Evolutionary conservation across 345 rosid genomes (phyloP).

Genomic region (Eucalyptus erythrocorys): DNA sequence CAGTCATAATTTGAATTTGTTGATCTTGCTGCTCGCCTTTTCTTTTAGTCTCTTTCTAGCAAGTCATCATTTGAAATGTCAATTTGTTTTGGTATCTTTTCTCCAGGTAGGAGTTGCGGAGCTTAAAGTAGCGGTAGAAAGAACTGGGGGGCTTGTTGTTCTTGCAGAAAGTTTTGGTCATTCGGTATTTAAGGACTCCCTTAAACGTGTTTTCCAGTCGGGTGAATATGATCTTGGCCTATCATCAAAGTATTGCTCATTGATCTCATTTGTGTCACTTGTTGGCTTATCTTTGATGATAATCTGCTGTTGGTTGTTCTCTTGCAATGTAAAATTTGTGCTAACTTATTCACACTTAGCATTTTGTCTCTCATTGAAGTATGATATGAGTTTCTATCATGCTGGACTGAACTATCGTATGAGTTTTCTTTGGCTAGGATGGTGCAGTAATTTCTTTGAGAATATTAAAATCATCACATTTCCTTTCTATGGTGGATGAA

Average conservation of each 20-base stretch:
- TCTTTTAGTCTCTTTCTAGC: background rate
- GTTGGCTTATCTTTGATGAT: background rate
- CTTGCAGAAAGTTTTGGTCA: slow-evolving; percentile 99
- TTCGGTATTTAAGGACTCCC: slow-evolving; percentile 81
- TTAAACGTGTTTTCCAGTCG: slow-evolving; percentile 60
- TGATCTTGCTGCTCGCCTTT: background rate
- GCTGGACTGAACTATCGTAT: background rate
- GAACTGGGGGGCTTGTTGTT: slow-evolving; percentile 92
- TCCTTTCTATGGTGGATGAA: background rate
- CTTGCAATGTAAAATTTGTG: background rate
- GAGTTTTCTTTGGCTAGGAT: background rate
- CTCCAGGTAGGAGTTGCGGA: slow-evolving; percentile 89
- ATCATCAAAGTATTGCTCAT: slow-evolving; percentile 69
- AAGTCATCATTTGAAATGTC: background rate
- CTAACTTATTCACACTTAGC: background rate
- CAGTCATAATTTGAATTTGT: background rate
- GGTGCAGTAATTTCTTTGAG: background rate
- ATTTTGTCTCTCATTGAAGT: background rate
- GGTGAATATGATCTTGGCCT: slow-evolving; percentile 76
- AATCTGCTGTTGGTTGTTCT: background rate
- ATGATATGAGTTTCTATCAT: background rate
- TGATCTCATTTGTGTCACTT: background rate
- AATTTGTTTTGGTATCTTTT: background rate
- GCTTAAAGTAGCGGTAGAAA: slow-evolving; percentile 86
- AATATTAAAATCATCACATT: background rate